Base-by-base conservation (phyloP, 2,329 filamentous ascomycete species). In the Alternaria incomplexa region DNA sequence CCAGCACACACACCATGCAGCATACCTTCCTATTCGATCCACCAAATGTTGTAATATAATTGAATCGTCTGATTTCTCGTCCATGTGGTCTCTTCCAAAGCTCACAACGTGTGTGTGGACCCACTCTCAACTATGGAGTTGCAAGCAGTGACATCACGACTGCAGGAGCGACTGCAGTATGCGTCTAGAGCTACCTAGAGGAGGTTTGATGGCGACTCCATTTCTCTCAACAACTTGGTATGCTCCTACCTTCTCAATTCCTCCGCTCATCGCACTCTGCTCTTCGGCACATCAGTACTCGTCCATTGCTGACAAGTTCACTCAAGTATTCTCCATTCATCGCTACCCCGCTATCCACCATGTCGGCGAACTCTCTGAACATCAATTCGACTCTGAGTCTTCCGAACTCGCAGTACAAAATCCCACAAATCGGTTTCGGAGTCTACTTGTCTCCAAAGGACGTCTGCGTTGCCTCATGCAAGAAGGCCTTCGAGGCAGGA, bases 351-450 rank as follows among this genome's bases (percentile, higher is more conserved):
- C 61, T 17, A 30, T 58, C 20, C 61, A 68, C 40, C 4, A 73
- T 73, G 71, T 59, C 70, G 2, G 43, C 55, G 7, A 64, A 40
- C 9, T 62, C 58, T 28, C 69, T 84, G 64, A 77, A 79, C 59
- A 79, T 88, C 62, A 80, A 81, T 22, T 84, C 86, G 63, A 79
- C 80, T 22, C 74, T 88, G 43, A 77, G 84, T 45, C 83, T 89
- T 43, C 80, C 82, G 30, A 85, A 85, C 60, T 84, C 83, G 54
- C 69, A 77, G 32, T 78, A 84, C 67, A 80, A 80, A 58, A 90
- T 93, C 17, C 91, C 91, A 23, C 84, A 84, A 26, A 84, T 93
- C 10, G 91, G 90, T 12, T 92, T 93, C 72, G 91, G 91, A 53
- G 89, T 92, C 63, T 93, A 91, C 80, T 86, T 85, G 63, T 88